Conservation (phyloP, 768 basidiomycete species). For the Rhodotorula toruloides region DNA sequence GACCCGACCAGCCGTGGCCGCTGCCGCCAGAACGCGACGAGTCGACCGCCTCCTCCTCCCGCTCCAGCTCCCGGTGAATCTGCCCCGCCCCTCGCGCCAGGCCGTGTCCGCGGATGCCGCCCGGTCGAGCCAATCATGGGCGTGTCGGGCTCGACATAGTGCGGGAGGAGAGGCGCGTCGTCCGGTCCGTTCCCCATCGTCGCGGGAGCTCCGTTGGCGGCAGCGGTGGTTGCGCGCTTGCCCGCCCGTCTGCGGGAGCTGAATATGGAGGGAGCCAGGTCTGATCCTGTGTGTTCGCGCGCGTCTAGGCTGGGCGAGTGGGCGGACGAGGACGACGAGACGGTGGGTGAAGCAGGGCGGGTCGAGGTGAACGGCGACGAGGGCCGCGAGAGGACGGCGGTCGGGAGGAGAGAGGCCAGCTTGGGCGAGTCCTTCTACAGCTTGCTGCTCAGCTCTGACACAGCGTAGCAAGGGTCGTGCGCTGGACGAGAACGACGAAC, state of each 20-base stretch:
- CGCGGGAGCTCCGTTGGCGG: too few relatives aligned
- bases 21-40: conserved; percentile 2
- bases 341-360: background rate
- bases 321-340: background rate
- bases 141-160: conserved; percentile 26
- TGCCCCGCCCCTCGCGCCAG: too few relatives aligned
- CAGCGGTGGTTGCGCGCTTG: background rate
- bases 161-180: conserved; percentile 28
- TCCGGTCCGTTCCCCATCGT: too few relatives aligned
- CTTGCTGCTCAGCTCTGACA: too few relatives aligned
- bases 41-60: background rate
- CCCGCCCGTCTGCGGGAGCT: background rate
- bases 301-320: background rate
- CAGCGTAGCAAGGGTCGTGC: too few relatives aligned
- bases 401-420: too few relatives aligned
- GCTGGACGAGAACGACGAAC: too few relatives aligned
- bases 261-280: background rate
- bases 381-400: too few relatives aligned
- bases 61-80: background rate
- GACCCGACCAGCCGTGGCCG: conserved; percentile 29
- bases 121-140: conserved; percentile 8
- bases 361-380: background rate
- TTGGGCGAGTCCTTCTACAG: too few relatives aligned
- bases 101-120: conserved; percentile 15
- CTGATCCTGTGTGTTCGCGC: background rate